Conservation (phyloP, 2,329 filamentous ascomycete species). For the Purpureocillium takamizusanense region DNA sequence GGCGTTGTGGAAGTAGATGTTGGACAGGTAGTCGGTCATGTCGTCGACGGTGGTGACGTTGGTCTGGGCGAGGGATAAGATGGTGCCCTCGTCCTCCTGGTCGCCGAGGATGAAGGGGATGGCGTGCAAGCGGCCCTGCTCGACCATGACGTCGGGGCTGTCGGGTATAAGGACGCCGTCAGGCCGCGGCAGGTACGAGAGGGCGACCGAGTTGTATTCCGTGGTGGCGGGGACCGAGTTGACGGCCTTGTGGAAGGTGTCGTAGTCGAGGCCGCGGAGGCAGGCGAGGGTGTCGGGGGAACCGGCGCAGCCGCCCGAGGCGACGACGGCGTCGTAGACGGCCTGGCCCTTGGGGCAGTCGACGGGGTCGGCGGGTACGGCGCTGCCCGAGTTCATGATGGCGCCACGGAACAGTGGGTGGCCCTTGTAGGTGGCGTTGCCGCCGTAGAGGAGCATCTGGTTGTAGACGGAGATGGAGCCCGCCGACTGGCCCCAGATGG, state of each 20-base stretch:
- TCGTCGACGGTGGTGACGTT: slow-evolving; percentile 56
- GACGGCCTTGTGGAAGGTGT: slow-evolving; percentile 52
- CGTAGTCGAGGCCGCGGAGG: slow-evolving; percentile 52
- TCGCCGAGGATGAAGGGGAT: slow-evolving; percentile 54
- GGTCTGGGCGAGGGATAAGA: slow-evolving; percentile 61
- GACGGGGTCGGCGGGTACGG: slow-evolving; percentile 52
- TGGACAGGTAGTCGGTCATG: slow-evolving; percentile 52
- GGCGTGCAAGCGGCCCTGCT: slow-evolving; percentile 36
- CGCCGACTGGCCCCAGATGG: slow-evolving; percentile 68
- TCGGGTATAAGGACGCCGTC: slow-evolving; percentile 54
- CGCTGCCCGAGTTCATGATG: slow-evolving; percentile 68
- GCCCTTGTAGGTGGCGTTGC: slow-evolving; percentile 66
- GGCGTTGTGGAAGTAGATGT: slow-evolving; percentile 51
- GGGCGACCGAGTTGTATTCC: slow-evolving; percentile 57
- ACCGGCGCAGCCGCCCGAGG: slow-evolving; percentile 50
- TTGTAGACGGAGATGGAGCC: slow-evolving; percentile 66
- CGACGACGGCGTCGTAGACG: slow-evolving; percentile 54
- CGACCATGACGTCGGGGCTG: slow-evolving; percentile 51
- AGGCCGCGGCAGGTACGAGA: slow-evolving; percentile 67
- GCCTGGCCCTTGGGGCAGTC: slow-evolving; percentile 58
- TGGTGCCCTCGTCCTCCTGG: slow-evolving; percentile 72
- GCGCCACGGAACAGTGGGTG: slow-evolving; percentile 64
- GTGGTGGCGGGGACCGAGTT: slow-evolving; percentile 63
- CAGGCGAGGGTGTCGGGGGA: slow-evolving; percentile 52
- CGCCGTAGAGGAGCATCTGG: slow-evolving; percentile 67